These are phyloP conservation scores for Lachnellula subtilissima DNA, from an alignment of 2,329 filamentous ascomycete genomes.

Conservation along the genomic window DNA sequence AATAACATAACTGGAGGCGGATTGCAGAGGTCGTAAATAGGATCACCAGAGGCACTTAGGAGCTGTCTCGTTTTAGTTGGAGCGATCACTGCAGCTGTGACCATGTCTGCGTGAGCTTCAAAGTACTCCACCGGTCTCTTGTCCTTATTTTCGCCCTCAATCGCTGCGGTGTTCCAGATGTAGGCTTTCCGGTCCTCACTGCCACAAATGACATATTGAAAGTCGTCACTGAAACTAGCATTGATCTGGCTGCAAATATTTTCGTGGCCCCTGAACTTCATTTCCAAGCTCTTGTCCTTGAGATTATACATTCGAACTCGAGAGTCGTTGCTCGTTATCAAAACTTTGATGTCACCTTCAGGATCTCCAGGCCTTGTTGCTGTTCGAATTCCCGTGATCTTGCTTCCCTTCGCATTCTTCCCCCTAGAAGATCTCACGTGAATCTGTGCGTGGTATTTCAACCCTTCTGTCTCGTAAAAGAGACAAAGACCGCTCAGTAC, in stretches of 20 bases:
- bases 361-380: constrained; percentile 52
- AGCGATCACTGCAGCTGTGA: constrained; percentile 84
- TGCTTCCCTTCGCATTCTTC: constrained; percentile 92
- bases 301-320: constrained; percentile 86
- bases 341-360: constrained; percentile 66
- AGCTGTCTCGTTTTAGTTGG: constrained; percentile 73
- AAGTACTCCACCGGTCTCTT: constrained; percentile 85
- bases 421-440: constrained; percentile 90
- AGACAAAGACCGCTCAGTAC: constrained; percentile 79
- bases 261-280: constrained; percentile 88
- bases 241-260: constrained; percentile 88
- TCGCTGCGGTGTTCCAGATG: constrained; percentile 70
- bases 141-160: constrained; percentile 56
- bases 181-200: constrained; percentile 89
- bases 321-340: constrained; percentile 94
- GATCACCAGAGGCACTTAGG: constrained; percentile 73
- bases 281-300: constrained; percentile 75
- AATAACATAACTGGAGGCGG: constrained; percentile 82
- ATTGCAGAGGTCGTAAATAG: constrained; percentile 94
- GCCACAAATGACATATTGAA: constrained; percentile 80
- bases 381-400: constrained; percentile 91
- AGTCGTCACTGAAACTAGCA: constrained; percentile 83
- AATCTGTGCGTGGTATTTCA: constrained; percentile 79
- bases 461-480: constrained; percentile 88
- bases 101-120: constrained; percentile 82